Base-by-base conservation (phyloP, 108 stramenopile genomes). In the Conticribra guillardii region DNA sequence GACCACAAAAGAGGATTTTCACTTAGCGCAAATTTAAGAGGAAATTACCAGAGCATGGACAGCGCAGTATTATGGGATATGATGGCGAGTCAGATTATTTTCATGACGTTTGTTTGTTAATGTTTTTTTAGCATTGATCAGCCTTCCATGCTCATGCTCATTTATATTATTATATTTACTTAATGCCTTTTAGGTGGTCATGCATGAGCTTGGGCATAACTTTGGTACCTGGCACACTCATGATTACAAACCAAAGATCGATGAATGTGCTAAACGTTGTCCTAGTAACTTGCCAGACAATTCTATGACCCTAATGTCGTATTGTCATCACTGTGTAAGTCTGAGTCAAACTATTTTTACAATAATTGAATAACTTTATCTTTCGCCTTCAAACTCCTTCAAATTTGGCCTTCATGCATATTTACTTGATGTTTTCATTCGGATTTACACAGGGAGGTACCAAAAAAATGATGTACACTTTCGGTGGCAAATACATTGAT, bases 41-140 rank as follows among this genome's bases (percentile, higher is more conserved):
- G 69, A 52, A 50, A 45, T 32, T 71, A 59, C 41, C 5, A 3
- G 14, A 41, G 57, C 41, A 11, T 45, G 24, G 37, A 62, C 41
- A 24, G 7, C n/a, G 33, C 60, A 45, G 61, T 45, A 23, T 24
- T 61, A 9, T 71, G 69, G 69, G 69, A 71, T 44, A 29, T 71
- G 48, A 45, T 27, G 60, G 68, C 59, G 0, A 54, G 52, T 65
- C n/a, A n/a, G n/a, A n/a, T n/a, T n/a, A n/a, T n/a, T n/a, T n/a
- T n/a, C n/a, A n/a, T n/a, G n/a, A 52, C 32, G 50, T 50, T 65
- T 16, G 17, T 34, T 29, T 18, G 1, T 29, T 27, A 29, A n/a
- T n/a, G n/a, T 30, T 29, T 2, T 4, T 14, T 47, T 1, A 47
- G 27, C 46, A 1, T 14, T 15, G 14, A n/a, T 63, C n/a, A n/a